These are phyloP conservation scores for Aspergillus vadensis DNA, from an alignment of 2,329 filamentous ascomycete species.

Conservation along the genomic window DNA sequence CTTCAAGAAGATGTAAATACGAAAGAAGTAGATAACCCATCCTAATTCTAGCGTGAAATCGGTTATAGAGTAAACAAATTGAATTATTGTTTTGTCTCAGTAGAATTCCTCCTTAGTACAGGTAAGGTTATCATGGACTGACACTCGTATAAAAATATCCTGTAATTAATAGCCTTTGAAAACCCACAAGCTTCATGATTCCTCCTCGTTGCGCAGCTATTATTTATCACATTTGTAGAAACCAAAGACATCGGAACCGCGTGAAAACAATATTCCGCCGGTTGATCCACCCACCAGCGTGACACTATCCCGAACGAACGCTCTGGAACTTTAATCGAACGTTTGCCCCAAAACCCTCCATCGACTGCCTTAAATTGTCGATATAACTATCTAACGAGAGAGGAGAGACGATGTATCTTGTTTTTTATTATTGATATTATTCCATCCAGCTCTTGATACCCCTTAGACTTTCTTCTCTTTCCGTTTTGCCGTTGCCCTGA, in stretches of 20 bases:
- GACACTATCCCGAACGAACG: conserved; percentile 16
- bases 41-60: not conserved
- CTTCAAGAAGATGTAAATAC: not conserved
- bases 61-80: too few species aligned
- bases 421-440: not conserved
- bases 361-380: not conserved
- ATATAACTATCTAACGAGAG: not conserved
- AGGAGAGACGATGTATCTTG: not conserved
- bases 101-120: too few species aligned
- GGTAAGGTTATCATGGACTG: too few species aligned
- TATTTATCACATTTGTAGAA: not conserved
- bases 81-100: too few species aligned
- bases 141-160: too few species aligned
- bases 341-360: conserved; percentile 9
- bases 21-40: not conserved
- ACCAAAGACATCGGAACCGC: not conserved
- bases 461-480: conserved; percentile 3
- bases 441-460: not conserved
- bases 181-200: not conserved
- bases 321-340: conserved; percentile 24
- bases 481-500: not conserved
- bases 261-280: conserved; percentile 18
- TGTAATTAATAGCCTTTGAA: not conserved
- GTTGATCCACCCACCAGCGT: conserved; percentile 7
- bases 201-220: not conserved